These are phyloP conservation scores for Beauveria sp. DNA, from an alignment of 2,329 filamentous ascomycete genomes.

Conservation along the genomic window DNA sequence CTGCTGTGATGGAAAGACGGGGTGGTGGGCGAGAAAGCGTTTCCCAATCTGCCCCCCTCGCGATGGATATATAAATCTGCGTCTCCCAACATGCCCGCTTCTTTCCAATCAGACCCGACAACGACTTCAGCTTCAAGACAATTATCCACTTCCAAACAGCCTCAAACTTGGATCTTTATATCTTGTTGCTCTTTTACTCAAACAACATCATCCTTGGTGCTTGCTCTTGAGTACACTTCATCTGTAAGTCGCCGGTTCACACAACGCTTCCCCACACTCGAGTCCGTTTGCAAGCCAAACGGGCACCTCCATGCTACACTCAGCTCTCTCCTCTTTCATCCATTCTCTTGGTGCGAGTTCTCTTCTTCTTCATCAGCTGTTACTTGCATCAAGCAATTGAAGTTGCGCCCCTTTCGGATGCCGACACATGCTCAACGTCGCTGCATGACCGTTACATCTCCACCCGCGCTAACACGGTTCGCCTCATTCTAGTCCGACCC, in stretches of 20 bases:
- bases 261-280: background rate
- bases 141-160: background rate
- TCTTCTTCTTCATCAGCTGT: background rate
- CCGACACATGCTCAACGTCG: background rate
- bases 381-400: background rate
- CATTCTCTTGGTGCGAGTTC: background rate
- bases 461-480: background rate
- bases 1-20: background rate
- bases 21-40: background rate
- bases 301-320: background rate
- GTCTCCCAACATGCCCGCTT: background rate
- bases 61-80: constrained; percentile 2
- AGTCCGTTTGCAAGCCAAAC: constrained; percentile 8
- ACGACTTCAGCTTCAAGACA: background rate
- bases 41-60: background rate
- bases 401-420: background rate
- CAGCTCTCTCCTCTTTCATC: background rate
- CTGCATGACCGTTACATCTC: background rate
- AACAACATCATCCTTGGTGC: background rate
- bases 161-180: background rate
- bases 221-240: background rate
- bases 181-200: background rate
- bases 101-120: background rate
- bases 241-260: background rate
- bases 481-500: background rate